A percentile compares a stretch with the other conserved stretches of the same genome.
These are phyloP conservation scores for Dendrobium officinale DNA, from an alignment of 106 monocot genomes.

Conservation along the genomic window DNA sequence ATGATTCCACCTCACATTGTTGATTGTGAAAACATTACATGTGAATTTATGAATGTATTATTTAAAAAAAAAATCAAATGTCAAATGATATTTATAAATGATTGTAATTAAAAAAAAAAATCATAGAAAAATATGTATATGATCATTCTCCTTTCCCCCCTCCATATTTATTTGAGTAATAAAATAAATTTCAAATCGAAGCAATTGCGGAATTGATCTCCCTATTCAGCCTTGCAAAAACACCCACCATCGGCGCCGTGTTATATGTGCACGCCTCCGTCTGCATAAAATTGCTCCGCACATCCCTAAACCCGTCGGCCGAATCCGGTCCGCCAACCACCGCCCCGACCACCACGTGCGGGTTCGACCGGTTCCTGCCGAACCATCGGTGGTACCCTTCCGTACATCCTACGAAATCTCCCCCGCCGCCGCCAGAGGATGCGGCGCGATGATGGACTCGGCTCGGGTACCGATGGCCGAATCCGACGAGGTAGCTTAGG, in stretches of 20 bases:
- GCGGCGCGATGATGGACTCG: slow-evolving; percentile 58
- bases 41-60: too few relatives aligned
- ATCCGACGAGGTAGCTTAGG: slow-evolving; percentile 54
- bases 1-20: too few relatives aligned
- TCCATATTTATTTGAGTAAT: too few relatives aligned
- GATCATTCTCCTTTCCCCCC: too few relatives aligned
- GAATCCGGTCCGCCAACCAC: slow-evolving; percentile 51
- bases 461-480: slow-evolving; percentile 28
- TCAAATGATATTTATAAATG: too few relatives aligned
- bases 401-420: slow-evolving; percentile 46
- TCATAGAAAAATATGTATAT: too few relatives aligned
- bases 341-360: slow-evolving; percentile 44
- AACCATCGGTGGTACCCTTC: slow-evolving; percentile 56
- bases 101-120: too few relatives aligned
- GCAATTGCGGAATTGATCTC: too few relatives aligned
- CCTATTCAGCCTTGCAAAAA: slow-evolving; percentile 38
- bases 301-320: slow-evolving; percentile 35
- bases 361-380: slow-evolving; percentile 35
- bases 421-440: slow-evolving; percentile 25
- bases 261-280: slow-evolving; percentile 69
- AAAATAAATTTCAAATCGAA: too few relatives aligned
- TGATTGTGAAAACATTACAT: too few relatives aligned
- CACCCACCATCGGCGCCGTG: slow-evolving; percentile 49
- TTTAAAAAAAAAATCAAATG: too few relatives aligned
- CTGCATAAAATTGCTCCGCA: slow-evolving; percentile 52